Evolutionary conservation across 176 grass and related monocot genomes (phyloP).

Genomic region (bread wheat (Triticum aestivum)): DNA sequence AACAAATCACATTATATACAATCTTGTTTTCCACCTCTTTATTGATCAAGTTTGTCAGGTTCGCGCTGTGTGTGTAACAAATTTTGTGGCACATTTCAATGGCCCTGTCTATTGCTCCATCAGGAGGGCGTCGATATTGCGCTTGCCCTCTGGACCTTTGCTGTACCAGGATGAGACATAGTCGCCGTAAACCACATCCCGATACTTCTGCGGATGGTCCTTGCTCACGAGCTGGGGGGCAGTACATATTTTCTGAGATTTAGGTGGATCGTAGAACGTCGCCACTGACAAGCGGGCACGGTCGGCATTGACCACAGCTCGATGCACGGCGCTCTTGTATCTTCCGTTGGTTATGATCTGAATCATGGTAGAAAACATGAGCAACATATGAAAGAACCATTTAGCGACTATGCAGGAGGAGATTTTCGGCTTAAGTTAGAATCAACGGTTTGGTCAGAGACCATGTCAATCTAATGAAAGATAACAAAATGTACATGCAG

Average conservation of each 20-base stretch:
- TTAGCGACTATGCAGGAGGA: neutral
- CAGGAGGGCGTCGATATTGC: slow-evolving; percentile 80
- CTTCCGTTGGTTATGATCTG: slow-evolving; percentile 88
- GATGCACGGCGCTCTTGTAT: slow-evolving; percentile 79
- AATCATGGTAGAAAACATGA: slow-evolving; percentile 12
- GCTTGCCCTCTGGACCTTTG: slow-evolving; percentile 90
- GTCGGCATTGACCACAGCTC: slow-evolving; percentile 69
- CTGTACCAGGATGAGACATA: slow-evolving; percentile 92
- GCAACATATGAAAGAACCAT: neutral
- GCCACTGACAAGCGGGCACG: slow-evolving; percentile 77
- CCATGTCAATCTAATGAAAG: neutral
- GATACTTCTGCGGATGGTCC: slow-evolving; percentile 54
- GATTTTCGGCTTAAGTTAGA: neutral
- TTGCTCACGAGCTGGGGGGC: slow-evolving; percentile 52
- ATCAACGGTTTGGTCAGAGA: neutral
- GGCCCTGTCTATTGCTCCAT: slow-evolving; percentile 38
- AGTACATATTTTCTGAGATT: slow-evolving; percentile 67
- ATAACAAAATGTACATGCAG: neutral
- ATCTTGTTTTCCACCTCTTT: neutral
- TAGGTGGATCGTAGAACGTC: slow-evolving; percentile 85
- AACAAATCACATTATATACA: neutral
- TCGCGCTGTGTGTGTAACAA: neutral
- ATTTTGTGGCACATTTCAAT: neutral
- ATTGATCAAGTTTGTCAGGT: slow-evolving; percentile 7
- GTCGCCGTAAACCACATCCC: slow-evolving; percentile 82